A percentile compares a stretch with the other conserved stretches of the same genome.
phyloP scores from a whole-genome alignment of 2,329 filamentous ascomycete genomes.

The Raffaelea ambrosiae region DNA sequence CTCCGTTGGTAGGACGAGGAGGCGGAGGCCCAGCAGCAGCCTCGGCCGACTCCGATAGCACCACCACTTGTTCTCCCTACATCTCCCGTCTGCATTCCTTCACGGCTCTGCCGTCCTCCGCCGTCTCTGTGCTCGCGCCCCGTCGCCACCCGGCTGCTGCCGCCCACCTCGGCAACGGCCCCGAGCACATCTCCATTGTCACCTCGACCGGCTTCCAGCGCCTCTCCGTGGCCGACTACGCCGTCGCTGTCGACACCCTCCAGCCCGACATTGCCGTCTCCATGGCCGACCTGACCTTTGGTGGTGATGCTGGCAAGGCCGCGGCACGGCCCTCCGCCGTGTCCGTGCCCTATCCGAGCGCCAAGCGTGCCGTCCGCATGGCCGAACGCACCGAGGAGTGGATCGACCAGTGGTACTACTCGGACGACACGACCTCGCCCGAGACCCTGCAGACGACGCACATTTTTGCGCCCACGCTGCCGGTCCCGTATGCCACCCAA shows the following conservation, averaged over 20 bases:
- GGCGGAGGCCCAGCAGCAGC: too few species aligned
- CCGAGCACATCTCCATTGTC: constrained; percentile 64
- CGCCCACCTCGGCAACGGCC: constrained; percentile 62
- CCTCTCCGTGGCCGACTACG: constrained; percentile 62
- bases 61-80: not conserved
- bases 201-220: constrained; percentile 80
- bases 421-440: constrained; percentile 22
- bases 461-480: constrained; percentile 61
- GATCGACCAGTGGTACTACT: constrained; percentile 58
- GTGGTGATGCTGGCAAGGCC: constrained; percentile 20
- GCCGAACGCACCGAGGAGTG: constrained; percentile 77
- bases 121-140: constrained; percentile 64
- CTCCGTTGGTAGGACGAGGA: too few species aligned
- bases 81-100: constrained; percentile 61
- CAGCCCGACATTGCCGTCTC: constrained; percentile 74
- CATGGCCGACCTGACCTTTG: constrained; percentile 58
- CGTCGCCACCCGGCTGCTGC: constrained; percentile 69
- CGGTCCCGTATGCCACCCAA: constrained; percentile 67
- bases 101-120: constrained; percentile 58
- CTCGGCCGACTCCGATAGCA: not conserved
- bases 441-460: constrained; percentile 17
- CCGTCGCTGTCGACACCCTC: constrained; percentile 53
- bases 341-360: constrained; percentile 28
- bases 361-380: constrained; percentile 75
- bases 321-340: not conserved